phyloP scores from a whole-genome alignment of 2,329 filamentous ascomycete species.

The Graphium sp. region DNA sequence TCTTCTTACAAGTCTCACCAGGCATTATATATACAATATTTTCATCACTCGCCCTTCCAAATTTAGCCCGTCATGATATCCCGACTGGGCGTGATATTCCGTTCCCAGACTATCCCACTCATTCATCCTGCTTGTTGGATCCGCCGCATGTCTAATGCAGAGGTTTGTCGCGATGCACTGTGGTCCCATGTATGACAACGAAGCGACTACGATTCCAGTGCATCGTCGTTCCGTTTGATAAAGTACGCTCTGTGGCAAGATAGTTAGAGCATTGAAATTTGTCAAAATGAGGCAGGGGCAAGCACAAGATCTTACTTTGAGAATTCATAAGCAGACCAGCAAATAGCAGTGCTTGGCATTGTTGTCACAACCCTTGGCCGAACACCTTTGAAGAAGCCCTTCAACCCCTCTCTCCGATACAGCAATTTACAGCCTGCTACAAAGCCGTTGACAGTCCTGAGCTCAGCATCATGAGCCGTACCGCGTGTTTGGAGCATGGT shows the following conservation, averaged over 20 bases:
- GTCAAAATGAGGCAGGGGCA: conserved; percentile 11
- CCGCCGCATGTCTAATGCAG: too few relatives aligned
- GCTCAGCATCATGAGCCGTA: conserved; percentile 61
- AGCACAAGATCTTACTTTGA: too few relatives aligned
- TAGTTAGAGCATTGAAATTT: conserved; percentile 1
- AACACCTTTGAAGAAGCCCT: conserved; percentile 86
- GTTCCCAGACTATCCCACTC: too few relatives aligned
- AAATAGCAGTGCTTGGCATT: conserved; percentile 98
- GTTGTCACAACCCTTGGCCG: conserved; percentile 85
- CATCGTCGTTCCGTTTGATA: conserved; percentile 32
- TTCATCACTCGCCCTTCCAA: too few relatives aligned
- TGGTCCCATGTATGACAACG: too few relatives aligned
- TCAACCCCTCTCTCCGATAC: conserved; percentile 65
- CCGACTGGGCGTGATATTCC: too few relatives aligned
- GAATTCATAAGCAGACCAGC: conserved; percentile 69
- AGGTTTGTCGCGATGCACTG: too few relatives aligned
- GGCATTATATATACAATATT: too few relatives aligned
- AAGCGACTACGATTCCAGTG: too few relatives aligned
- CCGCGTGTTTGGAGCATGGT: conserved; percentile 91
- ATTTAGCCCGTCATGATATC: too few relatives aligned
- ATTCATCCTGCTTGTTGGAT: too few relatives aligned
- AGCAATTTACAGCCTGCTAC: conserved; percentile 65
- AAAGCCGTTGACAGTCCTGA: conserved; percentile 73
- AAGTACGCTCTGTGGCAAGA: conserved; percentile 35
- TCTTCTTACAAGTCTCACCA: too few relatives aligned